Base-by-base conservation (phyloP, 371 early-diverging fungal species). In the Entomophthora muscae region DNA sequence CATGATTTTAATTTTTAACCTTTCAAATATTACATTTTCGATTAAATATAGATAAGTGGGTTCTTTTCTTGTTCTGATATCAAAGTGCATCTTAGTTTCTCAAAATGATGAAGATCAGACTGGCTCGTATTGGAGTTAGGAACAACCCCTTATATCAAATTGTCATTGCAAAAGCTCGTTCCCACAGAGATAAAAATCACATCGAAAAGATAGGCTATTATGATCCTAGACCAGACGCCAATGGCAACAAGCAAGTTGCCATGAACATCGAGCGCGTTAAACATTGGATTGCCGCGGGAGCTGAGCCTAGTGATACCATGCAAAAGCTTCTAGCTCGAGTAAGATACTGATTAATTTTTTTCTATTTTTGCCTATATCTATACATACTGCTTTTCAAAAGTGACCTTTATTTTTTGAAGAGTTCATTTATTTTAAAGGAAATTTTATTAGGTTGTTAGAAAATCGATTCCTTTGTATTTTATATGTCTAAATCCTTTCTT, bases 221-320 rank as follows among this genome's bases (percentile, higher is more conserved):
- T 76, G 86, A 88, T 72, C 95, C 97, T 31, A 75, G 88, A 63
- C 90, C 95, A 28, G 80, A 85, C 68, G 67, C 66, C 24, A 68
- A 81, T 17, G 86, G 86, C 64, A 73, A 81, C 67, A 96, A 96
- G 73, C 82, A 87, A 64, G 74, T 96, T 65, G 82, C 84, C 32
- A 75, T 95, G 61, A 84, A 95, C 71, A 79, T 86, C 69, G 90
- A 87, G 60, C 83, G 96, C 56, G 85, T 88, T 67, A 93, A 95
- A 72, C 92, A 95, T 74, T 98, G 98, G 98, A 75, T 98, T 63
- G 84, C 87, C 13, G 90, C 87, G 13, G 97, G 97, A 30, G 98
- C 96, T 13, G 91, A 94, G 75, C 95, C 95, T 5, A 77, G 86
- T 17, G 89, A 89, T 31, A 76, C 86, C 13, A 97, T 93, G 10